Evolutionary conservation across 116 monocot genomes (phyloP).

Genomic region (Dioscorea cayenensis): DNA sequence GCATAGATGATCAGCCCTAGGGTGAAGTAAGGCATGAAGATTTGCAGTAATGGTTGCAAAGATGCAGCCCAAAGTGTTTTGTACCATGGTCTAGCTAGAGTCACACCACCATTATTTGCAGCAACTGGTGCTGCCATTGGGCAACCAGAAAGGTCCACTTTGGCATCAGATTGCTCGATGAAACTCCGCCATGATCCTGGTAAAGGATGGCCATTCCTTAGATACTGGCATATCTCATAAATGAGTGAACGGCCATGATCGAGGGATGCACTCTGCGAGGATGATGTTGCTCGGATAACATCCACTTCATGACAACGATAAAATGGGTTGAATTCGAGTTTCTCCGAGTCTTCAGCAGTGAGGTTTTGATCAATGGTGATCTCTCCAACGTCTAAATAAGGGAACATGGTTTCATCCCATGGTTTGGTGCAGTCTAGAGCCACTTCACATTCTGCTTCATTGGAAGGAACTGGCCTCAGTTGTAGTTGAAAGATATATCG

Average conservation of each 20-base stretch:
- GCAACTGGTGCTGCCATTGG: slow-evolving; percentile 22
- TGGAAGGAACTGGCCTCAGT: slow-evolving; percentile 11
- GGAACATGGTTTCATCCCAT: slow-evolving; percentile 40
- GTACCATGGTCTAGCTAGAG: slow-evolving; percentile 32
- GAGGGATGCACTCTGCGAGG: slow-evolving; percentile 39
- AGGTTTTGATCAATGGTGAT: slow-evolving; percentile 25
- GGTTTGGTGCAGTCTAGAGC: slow-evolving; percentile 49
- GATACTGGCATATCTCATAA: slow-evolving; percentile 45
- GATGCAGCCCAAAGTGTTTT: slow-evolving; percentile 29
- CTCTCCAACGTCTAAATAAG: slow-evolving; percentile 42
- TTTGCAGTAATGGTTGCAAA: slow-evolving; percentile 43
- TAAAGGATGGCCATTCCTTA: slow-evolving; percentile 35
- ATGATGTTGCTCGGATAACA: slow-evolving; percentile 35
- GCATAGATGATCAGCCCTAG: slow-evolving; percentile 20
- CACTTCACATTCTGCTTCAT: slow-evolving; percentile 20
- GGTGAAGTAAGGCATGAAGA: slow-evolving; percentile 27
- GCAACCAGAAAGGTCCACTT: slow-evolving; percentile 37
- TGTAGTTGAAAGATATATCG: slow-evolving; percentile 40
- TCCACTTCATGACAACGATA: slow-evolving; percentile 31
- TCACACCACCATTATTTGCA: background rate
- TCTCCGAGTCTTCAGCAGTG: slow-evolving; percentile 28
- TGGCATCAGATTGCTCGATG: slow-evolving; percentile 43
- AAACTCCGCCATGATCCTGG: slow-evolving; percentile 37
- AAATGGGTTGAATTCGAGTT: slow-evolving; percentile 47
- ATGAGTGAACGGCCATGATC: slow-evolving; percentile 51